Percentiles rank a stretch among this genome's conserved stretches.
phyloP scores from a whole-genome alignment of 768 basidiomycete species.

The Crucibulum laeve region DNA sequence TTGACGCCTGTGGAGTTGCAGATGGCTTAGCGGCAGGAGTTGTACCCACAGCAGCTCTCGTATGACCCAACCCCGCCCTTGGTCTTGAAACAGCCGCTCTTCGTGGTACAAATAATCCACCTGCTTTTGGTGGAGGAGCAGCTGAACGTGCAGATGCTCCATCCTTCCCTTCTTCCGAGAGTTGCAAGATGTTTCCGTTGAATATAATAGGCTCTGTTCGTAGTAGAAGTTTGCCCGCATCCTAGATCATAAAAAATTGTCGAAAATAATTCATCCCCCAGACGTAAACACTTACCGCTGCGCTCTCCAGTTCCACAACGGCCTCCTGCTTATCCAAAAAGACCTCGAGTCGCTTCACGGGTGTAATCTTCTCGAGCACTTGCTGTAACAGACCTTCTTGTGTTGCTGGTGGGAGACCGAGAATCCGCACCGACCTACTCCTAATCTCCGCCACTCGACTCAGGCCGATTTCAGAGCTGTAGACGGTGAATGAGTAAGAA shows the following conservation, averaged over 20 bases:
- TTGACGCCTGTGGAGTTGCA: slow-evolving; percentile 13
- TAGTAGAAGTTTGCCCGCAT: slow-evolving; percentile 77
- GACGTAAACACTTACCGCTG: slow-evolving; percentile 42
- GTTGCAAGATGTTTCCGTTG: slow-evolving; percentile 51
- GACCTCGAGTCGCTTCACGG: slow-evolving; percentile 72
- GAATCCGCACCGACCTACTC: slow-evolving; percentile 72
- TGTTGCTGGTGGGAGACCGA: slow-evolving; percentile 66
- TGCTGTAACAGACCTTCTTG: slow-evolving; percentile 95
- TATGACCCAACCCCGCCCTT: slow-evolving; percentile 66
- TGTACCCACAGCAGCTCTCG: slow-evolving; percentile 32
- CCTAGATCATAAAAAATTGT: slow-evolving; percentile 38
- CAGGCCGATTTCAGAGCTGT: slow-evolving; percentile 50
- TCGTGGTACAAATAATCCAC: slow-evolving; percentile 62
- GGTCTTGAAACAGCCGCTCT: slow-evolving; percentile 59
- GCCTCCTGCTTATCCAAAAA: slow-evolving; percentile 59
- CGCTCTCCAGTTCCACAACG: slow-evolving; percentile 59
- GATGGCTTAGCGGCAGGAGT: slow-evolving; percentile 11
- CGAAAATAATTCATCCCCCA: not conserved
- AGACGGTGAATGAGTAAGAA: not conserved
- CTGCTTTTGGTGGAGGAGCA: slow-evolving; percentile 31
- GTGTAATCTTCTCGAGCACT: slow-evolving; percentile 70
- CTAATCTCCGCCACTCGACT: slow-evolving; percentile 52
- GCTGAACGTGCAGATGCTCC: slow-evolving; percentile 22
- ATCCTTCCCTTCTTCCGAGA: slow-evolving; percentile 50
- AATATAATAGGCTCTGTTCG: slow-evolving; percentile 69